phyloP scores from a whole-genome alignment of 345 rosid genomes.

The Sonneratia caseolaris region DNA sequence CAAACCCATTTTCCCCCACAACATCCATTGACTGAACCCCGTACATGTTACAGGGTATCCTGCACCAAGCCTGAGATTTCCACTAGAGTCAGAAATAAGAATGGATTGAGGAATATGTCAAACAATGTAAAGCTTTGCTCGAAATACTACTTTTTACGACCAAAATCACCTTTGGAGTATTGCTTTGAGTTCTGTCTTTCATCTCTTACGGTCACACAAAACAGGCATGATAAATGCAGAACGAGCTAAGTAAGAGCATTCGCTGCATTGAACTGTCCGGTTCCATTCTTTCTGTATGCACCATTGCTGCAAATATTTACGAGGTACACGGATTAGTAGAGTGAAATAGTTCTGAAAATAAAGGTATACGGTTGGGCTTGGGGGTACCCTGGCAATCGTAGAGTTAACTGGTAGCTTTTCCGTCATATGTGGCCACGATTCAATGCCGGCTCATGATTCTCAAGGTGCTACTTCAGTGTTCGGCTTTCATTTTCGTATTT shows the following conservation, averaged over 20 bases:
- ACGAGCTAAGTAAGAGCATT: neutral
- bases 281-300: neutral
- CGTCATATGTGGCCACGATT: neutral
- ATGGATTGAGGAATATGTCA: neutral
- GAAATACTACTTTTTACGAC: no score
- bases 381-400: neutral
- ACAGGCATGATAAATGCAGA: neutral
- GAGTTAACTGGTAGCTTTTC: neutral
- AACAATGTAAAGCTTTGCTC: no score
- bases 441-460: constrained; percentile 33
- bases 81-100: no score
- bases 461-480: constrained; percentile 53
- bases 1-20: no score
- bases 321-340: neutral
- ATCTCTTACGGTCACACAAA: neutral
- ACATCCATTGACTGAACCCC: no score
- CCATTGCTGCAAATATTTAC: neutral
- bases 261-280: neutral
- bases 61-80: no score
- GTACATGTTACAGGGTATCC: no score
- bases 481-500: constrained; percentile 49
- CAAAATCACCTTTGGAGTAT: no score
- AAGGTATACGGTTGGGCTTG: neutral
- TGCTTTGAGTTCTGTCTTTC: neutral
- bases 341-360: neutral